Evolutionary conservation across 1,284 basidiomycete genomes (phyloP), one percentile per base, ranked within the genome.

Genomic region (Porogramme epimiltina): DNA sequence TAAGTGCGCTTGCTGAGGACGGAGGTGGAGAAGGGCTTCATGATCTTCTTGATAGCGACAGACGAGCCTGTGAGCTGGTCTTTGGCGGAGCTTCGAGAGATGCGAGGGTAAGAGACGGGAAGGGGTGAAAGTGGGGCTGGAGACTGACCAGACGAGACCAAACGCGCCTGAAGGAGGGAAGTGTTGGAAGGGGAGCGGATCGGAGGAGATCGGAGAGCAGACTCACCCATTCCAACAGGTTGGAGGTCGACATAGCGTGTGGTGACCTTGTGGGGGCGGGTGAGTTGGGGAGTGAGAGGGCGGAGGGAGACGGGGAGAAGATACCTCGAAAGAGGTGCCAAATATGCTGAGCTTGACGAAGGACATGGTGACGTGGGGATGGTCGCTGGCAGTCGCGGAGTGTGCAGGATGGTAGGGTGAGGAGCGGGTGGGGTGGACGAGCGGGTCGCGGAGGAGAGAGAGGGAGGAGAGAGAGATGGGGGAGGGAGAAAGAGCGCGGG

Each of bases 321-420:
- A 62, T 50, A 88, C 91, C 85, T 94, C 91, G 71, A 94, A 94
- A 49, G 92, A 93, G 59, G 95, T 98, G 49, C 95, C 95, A 67
- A 98, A 98, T 74, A 98, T 98, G 76, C 90, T 93, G 64, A 98
- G 91, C 76, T 98, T 98, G 70, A 98, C 94, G 68, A 98, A 98
- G 38, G 89, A 92, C 89, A 92, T 92, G 10, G 37, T n/a, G 44
- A 13, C 33, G 23, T 36, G 49, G 38, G 18, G 47, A 37, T 20
- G 45, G 46, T 20, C 9, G 34, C 9, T 16, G 13, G n/a, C 9
- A 31, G 34, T 37, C 13, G 47, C 15, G 41, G 33, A 34, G n/a
- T 33, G 33, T 45, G 23, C 13, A 33, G 28, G 24, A 10, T 11
- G 38, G 8, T 37, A 23, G 19, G 3, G 18, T 36, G 49, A 24